These are phyloP conservation scores for Phoenix dactylifera DNA, from an alignment of 176 grass and related monocot genomes.

Conservation along the genomic window DNA sequence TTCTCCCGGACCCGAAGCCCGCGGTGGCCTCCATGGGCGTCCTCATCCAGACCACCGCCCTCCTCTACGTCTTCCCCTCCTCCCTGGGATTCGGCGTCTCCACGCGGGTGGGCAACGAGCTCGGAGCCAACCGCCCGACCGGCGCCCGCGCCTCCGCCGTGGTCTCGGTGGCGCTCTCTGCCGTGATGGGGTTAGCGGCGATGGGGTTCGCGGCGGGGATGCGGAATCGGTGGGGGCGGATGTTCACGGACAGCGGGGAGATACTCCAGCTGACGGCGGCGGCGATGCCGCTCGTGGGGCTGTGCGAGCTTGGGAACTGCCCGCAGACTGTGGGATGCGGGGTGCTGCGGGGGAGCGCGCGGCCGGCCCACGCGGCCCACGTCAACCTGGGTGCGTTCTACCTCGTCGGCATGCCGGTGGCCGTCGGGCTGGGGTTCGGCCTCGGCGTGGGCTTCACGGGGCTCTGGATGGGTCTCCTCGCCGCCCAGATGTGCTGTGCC, in stretches of 20 bases:
- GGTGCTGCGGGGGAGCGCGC: slow-evolving; percentile 73
- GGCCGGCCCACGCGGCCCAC: slow-evolving; percentile 62
- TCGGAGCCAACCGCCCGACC: slow-evolving; percentile 65
- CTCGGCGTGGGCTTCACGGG: slow-evolving; percentile 59
- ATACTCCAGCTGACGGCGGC: slow-evolving; percentile 57
- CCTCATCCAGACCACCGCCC: slow-evolving; percentile 93
- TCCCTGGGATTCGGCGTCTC: slow-evolving; percentile 77
- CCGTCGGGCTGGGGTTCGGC: slow-evolving; percentile 49
- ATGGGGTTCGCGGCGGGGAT: slow-evolving; percentile 62
- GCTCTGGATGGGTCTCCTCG: slow-evolving; percentile 75
- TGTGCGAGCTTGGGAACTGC: slow-evolving; percentile 98
- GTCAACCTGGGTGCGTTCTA: slow-evolving; percentile 99
- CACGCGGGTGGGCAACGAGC: slow-evolving; percentile 84
- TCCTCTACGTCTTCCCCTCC: slow-evolving; percentile 91
- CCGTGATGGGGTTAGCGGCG: slow-evolving; percentile 52
- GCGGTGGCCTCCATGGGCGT: slow-evolving; percentile 96
- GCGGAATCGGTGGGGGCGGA: slow-evolving; percentile 52
- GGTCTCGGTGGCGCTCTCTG: slow-evolving; percentile 47
- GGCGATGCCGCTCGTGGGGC: slow-evolving; percentile 71
- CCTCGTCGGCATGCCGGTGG: slow-evolving; percentile 79
- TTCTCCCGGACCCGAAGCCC: slow-evolving; percentile 67
- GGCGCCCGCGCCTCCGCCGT: slow-evolving; percentile 44
- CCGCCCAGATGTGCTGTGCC: slow-evolving; percentile 83
- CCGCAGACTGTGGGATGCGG: slow-evolving; percentile 97
- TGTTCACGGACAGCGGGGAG: slow-evolving; percentile 62